phyloP scores from a whole-genome alignment of 2,329 filamentous ascomycete species.

The Calonectria hawksworthii region DNA sequence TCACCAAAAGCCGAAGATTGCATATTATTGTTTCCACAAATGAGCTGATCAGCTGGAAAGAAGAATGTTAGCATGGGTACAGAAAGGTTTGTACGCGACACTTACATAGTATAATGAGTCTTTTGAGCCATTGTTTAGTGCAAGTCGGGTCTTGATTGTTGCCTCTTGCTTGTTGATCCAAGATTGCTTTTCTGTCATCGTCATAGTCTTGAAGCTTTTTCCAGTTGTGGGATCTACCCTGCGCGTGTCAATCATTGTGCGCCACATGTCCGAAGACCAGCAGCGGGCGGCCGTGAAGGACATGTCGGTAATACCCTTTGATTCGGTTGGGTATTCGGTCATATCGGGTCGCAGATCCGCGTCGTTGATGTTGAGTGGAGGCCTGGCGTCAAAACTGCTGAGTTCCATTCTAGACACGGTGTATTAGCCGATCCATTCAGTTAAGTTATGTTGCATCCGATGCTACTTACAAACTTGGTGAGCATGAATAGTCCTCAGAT shows the following conservation, averaged over 20 bases:
- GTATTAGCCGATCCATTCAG: background rate
- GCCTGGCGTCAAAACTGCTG: slow-evolving; percentile 19
- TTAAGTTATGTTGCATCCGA: background rate
- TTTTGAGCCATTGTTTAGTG: background rate
- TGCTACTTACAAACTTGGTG: slow-evolving; percentile 15
- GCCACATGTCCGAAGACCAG: slow-evolving; percentile 26
- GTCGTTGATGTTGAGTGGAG: slow-evolving; percentile 23
- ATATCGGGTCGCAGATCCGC: slow-evolving; percentile 13
- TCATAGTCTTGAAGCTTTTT: slow-evolving; percentile 25
- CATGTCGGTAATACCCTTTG: slow-evolving; percentile 23
- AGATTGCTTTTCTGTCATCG: slow-evolving; percentile 8
- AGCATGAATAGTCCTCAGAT: slow-evolving; percentile 21
- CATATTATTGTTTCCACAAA: slow-evolving; percentile 20
- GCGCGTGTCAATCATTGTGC: slow-evolving; percentile 26
- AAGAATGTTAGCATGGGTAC: background rate
- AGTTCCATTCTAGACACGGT: slow-evolving; percentile 17
- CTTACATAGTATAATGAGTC: slow-evolving; percentile 19
- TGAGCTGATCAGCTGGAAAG: slow-evolving; percentile 1
- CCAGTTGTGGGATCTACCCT: slow-evolving; percentile 13
- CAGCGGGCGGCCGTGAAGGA: slow-evolving; percentile 24
- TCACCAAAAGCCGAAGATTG: slow-evolving; percentile 10
- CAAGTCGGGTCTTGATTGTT: slow-evolving; percentile 5
- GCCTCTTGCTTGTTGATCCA: slow-evolving; percentile 16
- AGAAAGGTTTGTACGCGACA: too few species aligned
- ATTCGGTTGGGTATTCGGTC: slow-evolving; percentile 22